Conservation (phyloP, 1,284 basidiomycete genomes). For the Prillingera fragicola region DNA sequence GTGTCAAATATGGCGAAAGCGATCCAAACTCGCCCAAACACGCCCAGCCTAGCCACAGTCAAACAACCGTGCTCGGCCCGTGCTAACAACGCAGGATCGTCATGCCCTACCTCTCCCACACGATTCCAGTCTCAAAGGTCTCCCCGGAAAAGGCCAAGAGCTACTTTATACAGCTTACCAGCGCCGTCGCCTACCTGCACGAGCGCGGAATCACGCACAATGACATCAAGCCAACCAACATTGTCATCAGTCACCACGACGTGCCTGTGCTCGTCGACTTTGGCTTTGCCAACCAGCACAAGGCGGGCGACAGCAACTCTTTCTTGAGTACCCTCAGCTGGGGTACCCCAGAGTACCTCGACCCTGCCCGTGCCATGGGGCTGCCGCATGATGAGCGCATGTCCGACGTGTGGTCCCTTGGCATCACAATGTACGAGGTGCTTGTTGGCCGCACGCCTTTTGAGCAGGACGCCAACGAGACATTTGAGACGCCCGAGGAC, state of each 20-base stretch:
- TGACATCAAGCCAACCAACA: slow-evolving; percentile 93
- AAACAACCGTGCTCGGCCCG: background rate
- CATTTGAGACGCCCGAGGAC: slow-evolving; percentile 70
- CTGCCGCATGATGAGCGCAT: slow-evolving; percentile 84
- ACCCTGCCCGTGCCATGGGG: slow-evolving; percentile 78
- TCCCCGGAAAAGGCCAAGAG: slow-evolving; percentile 66
- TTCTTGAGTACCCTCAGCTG: slow-evolving; percentile 79
- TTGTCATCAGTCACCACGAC: slow-evolving; percentile 66
- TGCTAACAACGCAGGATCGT: slow-evolving; percentile 30
- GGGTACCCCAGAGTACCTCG: slow-evolving; percentile 89
- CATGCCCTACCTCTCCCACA: slow-evolving; percentile 57
- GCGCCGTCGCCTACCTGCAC: slow-evolving; percentile 81
- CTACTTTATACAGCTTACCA: slow-evolving; percentile 81
- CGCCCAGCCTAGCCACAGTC: background rate
- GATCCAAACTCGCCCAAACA: background rate
- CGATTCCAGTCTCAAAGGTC: slow-evolving; percentile 78
- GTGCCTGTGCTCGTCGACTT: slow-evolving; percentile 83
- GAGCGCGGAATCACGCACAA: slow-evolving; percentile 83
- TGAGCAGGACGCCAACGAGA: slow-evolving; percentile 72
- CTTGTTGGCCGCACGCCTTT: slow-evolving; percentile 85
- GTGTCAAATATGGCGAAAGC: background rate
- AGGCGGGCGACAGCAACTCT: too few relatives aligned
- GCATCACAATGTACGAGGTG: slow-evolving; percentile 88
- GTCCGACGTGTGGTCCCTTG: slow-evolving; percentile 87
- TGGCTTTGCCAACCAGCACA: slow-evolving; percentile 71